Conservation (phyloP, 129 eudicot genomes). For the Pseudognaphalium luteoalbum region DNA sequence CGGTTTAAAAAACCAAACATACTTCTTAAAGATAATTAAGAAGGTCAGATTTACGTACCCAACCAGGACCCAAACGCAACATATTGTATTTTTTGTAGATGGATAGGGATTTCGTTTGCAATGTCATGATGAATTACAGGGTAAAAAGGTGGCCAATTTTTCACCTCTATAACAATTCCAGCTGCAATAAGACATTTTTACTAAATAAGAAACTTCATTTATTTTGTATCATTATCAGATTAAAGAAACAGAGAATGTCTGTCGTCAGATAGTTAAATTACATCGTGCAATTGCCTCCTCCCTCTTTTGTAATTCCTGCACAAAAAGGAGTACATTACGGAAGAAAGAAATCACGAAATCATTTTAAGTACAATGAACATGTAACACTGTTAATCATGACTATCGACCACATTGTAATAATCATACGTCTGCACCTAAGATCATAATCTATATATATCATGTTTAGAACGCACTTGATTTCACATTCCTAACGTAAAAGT, state of each 20-base stretch:
- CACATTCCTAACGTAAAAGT: not conserved
- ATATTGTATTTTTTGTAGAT: conserved; percentile 86
- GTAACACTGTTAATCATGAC: not conserved
- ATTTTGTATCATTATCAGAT: conserved; percentile 19
- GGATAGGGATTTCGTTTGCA: conserved; percentile 84
- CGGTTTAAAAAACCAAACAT: not conserved
- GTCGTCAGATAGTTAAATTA: conserved; percentile 27
- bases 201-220: not conserved
- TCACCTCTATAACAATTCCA: conserved; percentile 81
- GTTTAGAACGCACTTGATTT: too few species aligned
- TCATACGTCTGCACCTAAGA: not conserved
- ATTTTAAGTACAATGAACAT: not conserved
- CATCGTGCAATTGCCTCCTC: conserved; percentile 78
- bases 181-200: conserved; percentile 53
- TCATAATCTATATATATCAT: not conserved
- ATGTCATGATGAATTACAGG: conserved; percentile 95
- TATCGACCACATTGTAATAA: not conserved
- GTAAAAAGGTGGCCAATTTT: conserved; percentile 95
- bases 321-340: not conserved
- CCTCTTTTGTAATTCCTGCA: conserved; percentile 74
- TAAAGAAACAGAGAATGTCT: not conserved
- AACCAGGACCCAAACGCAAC: conserved; percentile 83
- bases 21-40: not conserved
- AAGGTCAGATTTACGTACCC: conserved; percentile 50
- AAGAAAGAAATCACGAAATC: not conserved